phyloP scores from a whole-genome alignment of 257 asterid species.

The Primulina tabacum region DNA sequence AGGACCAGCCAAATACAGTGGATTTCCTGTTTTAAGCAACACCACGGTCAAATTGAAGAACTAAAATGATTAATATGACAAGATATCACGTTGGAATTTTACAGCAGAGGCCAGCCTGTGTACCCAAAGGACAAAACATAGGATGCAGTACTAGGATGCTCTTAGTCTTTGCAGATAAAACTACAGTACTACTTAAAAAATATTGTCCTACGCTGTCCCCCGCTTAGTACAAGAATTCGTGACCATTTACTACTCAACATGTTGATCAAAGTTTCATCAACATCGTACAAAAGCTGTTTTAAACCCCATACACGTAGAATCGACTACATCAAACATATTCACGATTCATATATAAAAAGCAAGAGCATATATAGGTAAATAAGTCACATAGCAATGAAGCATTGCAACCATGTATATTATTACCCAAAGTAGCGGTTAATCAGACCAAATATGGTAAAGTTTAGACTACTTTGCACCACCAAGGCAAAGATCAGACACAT shows the following conservation, averaged over 20 bases:
- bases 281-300: not conserved
- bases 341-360: not conserved
- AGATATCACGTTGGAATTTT: not conserved
- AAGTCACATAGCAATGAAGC: not conserved
- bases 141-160: slow-evolving; percentile 35
- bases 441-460: not conserved
- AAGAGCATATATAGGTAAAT: not conserved
- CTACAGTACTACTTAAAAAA: slow-evolving; percentile 1
- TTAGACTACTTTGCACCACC: not conserved
- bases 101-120: slow-evolving; percentile 9
- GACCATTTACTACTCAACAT: not conserved
- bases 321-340: not conserved
- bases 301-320: not conserved
- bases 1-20: not conserved
- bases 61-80: not conserved
- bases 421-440: not conserved
- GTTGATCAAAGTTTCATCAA: not conserved
- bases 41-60: not conserved
- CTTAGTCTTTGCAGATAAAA: slow-evolving; percentile 23
- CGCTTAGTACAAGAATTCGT: not conserved
- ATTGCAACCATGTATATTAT: not conserved
- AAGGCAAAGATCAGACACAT: slow-evolving; percentile 3
- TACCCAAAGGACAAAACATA: slow-evolving; percentile 29
- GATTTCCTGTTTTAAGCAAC: not conserved
- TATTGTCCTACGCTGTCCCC: slow-evolving; percentile 15